A percentile compares a stretch with the other conserved stretches of the same genome.
Evolutionary conservation across 805 yeast species (phyloP).

Genomic region (Saturnispora besseyi): DNA sequence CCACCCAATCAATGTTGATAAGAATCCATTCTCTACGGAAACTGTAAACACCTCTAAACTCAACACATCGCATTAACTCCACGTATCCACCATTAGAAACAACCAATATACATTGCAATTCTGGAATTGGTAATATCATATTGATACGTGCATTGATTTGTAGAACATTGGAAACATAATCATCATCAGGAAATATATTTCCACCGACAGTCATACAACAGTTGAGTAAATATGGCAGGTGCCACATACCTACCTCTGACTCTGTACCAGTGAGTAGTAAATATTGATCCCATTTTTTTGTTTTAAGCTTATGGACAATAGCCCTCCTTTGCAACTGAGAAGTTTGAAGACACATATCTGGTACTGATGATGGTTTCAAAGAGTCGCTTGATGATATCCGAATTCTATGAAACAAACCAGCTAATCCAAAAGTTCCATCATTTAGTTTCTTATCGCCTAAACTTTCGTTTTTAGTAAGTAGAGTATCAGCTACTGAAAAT

Average conservation of each 20-base stretch:
- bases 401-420: slow-evolving; percentile 2
- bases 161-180: slow-evolving; percentile 11
- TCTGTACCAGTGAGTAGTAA: neutral
- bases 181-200: neutral
- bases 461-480: slow-evolving; percentile 3
- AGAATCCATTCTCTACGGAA: slow-evolving; percentile 39
- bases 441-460: neutral
- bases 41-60: slow-evolving; percentile 33
- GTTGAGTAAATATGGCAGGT: neutral
- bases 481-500: neutral
- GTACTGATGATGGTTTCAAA: neutral
- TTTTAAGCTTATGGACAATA: neutral
- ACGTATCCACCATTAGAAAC: slow-evolving; percentile 39
- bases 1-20: slow-evolving; percentile 15
- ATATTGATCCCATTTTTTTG: neutral
- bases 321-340: slow-evolving; percentile 1
- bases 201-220: neutral
- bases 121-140: slow-evolving; percentile 29
- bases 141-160: slow-evolving; percentile 22
- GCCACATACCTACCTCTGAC: slow-evolving; percentile 1
- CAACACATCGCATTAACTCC: slow-evolving; percentile 33
- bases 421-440: slow-evolving; percentile 2
- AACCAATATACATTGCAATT: slow-evolving; percentile 32
- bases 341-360: neutral
- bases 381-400: neutral